These are phyloP conservation scores for Mycena citricolor DNA, from an alignment of 1,284 basidiomycete genomes.

Conservation along the genomic window DNA sequence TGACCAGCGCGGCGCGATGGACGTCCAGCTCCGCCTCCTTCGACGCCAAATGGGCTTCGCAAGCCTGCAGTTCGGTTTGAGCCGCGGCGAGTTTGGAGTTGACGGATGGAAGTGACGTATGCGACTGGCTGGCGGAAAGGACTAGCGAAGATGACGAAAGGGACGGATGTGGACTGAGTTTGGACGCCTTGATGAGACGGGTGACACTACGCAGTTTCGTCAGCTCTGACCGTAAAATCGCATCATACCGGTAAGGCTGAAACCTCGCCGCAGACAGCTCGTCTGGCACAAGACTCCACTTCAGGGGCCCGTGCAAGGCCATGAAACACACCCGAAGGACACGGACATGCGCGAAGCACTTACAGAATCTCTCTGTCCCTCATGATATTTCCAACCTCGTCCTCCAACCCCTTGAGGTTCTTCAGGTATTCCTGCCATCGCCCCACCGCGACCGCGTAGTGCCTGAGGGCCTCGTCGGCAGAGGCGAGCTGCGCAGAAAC, in stretches of 20 bases:
- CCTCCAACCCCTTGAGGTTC: constrained; percentile 61
- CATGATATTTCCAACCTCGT: constrained; percentile 65
- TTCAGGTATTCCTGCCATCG: constrained; percentile 64
- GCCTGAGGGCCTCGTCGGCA: constrained; percentile 65
- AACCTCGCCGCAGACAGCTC: no score
- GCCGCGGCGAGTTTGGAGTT: constrained; percentile 60
- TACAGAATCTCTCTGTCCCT: constrained; percentile 78
- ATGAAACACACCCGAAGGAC: no score
- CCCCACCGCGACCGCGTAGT: constrained; percentile 60
- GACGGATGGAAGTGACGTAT: constrained; percentile 23
- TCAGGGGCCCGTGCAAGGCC: no score
- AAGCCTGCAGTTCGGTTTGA: constrained; percentile 74
- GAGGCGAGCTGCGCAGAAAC: constrained; percentile 59
- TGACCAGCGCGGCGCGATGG: constrained; percentile 49
- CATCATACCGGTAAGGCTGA: no score
- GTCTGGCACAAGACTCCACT: no score
- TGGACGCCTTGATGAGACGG: constrained; percentile 74
- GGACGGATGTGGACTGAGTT: constrained; percentile 40
- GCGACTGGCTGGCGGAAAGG: constrained; percentile 26
- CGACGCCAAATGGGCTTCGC: constrained; percentile 65
- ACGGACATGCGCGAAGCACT: no score
- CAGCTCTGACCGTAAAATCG: no score
- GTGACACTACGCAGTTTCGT: constrained; percentile 61
- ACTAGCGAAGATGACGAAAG: constrained; percentile 22
- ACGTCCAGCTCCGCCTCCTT: constrained; percentile 65